Evolutionary conservation across 2,329 filamentous ascomycete species (phyloP).

Genomic region (Sphaerulina musiva): DNA sequence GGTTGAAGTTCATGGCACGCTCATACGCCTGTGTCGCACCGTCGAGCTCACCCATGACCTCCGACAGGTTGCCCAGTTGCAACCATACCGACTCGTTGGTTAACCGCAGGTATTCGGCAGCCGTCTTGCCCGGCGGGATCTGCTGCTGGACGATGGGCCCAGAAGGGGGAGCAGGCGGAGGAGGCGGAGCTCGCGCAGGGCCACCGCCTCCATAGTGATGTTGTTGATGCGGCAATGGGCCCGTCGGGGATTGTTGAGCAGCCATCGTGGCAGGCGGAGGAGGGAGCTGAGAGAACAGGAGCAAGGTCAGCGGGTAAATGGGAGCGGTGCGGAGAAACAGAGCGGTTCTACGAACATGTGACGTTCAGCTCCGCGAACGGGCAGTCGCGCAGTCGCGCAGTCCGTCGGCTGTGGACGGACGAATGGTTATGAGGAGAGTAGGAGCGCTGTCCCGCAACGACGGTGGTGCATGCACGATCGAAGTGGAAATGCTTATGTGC

Average conservation of each 20-base stretch:
- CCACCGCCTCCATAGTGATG: constrained; percentile 50
- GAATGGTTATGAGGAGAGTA: too few relatives aligned
- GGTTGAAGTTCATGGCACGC: constrained; percentile 78
- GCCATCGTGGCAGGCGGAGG: constrained; percentile 24
- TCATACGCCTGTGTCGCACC: constrained; percentile 88
- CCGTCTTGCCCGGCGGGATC: constrained; percentile 53
- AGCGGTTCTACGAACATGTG: not conserved
- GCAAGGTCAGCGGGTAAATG: not conserved
- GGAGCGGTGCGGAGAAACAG: not conserved
- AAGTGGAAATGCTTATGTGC: not conserved
- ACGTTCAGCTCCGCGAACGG: not conserved
- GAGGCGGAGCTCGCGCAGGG: constrained; percentile 57
- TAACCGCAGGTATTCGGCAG: constrained; percentile 66
- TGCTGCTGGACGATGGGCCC: constrained; percentile 40
- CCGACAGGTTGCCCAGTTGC: constrained; percentile 79
- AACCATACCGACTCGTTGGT: constrained; percentile 89
- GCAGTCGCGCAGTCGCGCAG: not conserved
- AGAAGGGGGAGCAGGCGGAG: constrained; percentile 54
- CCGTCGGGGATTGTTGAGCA: constrained; percentile 67
- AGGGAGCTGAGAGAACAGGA: not conserved
- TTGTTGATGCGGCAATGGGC: constrained; percentile 58
- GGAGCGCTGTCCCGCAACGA: not conserved
- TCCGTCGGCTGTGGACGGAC: not conserved
- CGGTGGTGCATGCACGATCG: not conserved
- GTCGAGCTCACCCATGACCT: constrained; percentile 80